Base-by-base conservation (phyloP, 2,329 filamentous ascomycete genomes). In the Volutella citrinella region DNA sequence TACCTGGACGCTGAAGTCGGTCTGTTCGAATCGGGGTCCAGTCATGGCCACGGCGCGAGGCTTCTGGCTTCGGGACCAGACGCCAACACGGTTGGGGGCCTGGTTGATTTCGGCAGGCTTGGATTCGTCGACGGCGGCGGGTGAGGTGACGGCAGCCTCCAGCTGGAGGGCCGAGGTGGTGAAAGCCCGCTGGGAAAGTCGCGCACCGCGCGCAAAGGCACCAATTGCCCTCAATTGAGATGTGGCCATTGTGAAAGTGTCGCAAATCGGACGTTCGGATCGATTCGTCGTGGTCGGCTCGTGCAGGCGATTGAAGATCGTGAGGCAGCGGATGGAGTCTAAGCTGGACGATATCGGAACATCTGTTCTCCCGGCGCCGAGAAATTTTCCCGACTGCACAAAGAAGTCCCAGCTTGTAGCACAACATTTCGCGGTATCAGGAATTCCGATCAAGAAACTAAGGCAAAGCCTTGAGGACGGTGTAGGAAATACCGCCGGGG, bases 11-110 rank as follows among this genome's bases (percentile, higher is more conserved):
- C 83, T 80, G 68, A 97, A 91, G 56, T 95, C 87, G 20, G 88
- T 97, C 79, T 97, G 91, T 74, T 98, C 93, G 57, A 98, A 98
- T 52, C 91, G 76, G 47, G 93, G 93, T 25, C 93, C 93, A 25
- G 81, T 80, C 91, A 98, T 98, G 33, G 89, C 93, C 63, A 80
- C 66, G 34, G 79, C 76, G 54, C 91, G 76, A 23, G 88, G 80
- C 64, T 80, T 79, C 74, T 98, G 93, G 68, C 80, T 95, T 57
- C 79, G 70, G 42, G 87, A 88, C 93, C 93, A 98, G 40, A 87
- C 76, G 6, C 67, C 78, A 40, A 72, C 67, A 44, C 89, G 80
- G 72, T 98, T 98, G 15, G 93, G 93, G 19, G 91, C 87, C 71
- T 98, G 93, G 62, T 72, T 65, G 36, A 75, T 66, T 45, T 78